A percentile compares a stretch with the other conserved stretches of the same genome.
Conservation (phyloP, 768 basidiomycete genomes). For the Pleurotus tuoliensis region DNA sequence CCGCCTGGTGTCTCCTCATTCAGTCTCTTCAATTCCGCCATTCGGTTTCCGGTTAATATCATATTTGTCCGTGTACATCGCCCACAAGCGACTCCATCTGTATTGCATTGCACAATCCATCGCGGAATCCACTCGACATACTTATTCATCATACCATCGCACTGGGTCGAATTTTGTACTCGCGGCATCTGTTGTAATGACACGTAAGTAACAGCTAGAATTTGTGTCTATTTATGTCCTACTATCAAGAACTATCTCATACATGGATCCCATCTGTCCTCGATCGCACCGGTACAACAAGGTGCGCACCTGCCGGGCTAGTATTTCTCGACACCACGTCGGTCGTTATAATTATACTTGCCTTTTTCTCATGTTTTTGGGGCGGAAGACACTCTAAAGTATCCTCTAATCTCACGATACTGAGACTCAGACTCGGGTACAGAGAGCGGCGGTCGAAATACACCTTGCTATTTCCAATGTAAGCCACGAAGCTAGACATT, state of each 20-base stretch:
- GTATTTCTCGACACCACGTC: not conserved
- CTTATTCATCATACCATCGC: too few relatives aligned
- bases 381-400: not conserved
- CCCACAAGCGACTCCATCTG: not conserved
- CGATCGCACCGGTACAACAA: not conserved
- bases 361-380: not conserved
- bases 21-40: not conserved
- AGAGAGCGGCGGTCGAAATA: not conserved
- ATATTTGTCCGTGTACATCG: not conserved
- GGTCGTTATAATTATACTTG: not conserved
- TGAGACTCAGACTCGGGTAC: not conserved
- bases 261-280: not conserved
- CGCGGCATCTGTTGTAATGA: not conserved
- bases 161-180: too few relatives aligned
- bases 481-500: constrained; percentile 1
- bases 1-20: not conserved
- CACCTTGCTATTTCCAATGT: constrained; percentile 4
- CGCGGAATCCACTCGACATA: too few relatives aligned
- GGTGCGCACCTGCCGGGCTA: not conserved
- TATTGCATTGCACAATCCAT: not conserved
- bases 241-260: too few relatives aligned
- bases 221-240: not conserved
- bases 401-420: not conserved
- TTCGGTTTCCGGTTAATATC: not conserved
- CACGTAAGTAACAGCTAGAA: not conserved